A percentile compares a stretch with the other conserved stretches of the same genome.
phyloP scores from a whole-genome alignment of 768 basidiomycete genomes.

The Heimioporus sp. region DNA sequence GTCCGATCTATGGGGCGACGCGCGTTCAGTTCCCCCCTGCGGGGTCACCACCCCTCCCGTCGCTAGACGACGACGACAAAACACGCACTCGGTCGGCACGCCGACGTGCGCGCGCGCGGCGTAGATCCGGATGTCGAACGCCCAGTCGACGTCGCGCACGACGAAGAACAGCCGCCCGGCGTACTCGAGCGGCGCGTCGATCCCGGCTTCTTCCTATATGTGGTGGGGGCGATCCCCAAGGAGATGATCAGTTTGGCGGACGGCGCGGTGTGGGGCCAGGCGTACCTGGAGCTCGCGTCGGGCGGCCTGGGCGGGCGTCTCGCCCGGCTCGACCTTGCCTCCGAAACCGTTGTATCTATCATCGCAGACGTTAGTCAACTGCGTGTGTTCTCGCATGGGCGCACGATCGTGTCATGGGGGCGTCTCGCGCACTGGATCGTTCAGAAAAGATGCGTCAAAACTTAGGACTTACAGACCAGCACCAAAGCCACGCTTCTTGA shows the following conservation, averaged over 20 bases:
- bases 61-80: too few relatives aligned
- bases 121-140: conserved; percentile 74
- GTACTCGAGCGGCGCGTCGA: conserved; percentile 60
- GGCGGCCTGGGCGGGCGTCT: conserved; percentile 69
- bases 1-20: conserved; percentile 63
- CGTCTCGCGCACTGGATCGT: too few relatives aligned
- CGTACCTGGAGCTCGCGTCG: conserved; percentile 66
- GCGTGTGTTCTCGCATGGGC: too few relatives aligned
- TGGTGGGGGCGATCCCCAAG: not conserved
- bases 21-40: too few relatives aligned
- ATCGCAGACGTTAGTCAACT: too few relatives aligned
- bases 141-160: conserved; percentile 49
- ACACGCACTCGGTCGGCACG: conserved; percentile 59
- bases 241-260: not conserved
- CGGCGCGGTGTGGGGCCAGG: not conserved
- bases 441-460: too few relatives aligned
- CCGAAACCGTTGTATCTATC: conserved; percentile 85
- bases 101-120: conserved; percentile 62
- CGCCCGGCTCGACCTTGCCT: conserved; percentile 79
- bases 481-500: conserved; percentile 80
- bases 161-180: conserved; percentile 68
- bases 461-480: conserved; percentile 46
- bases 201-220: conserved; percentile 78
- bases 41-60: too few relatives aligned
- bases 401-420: too few relatives aligned